Evolutionary conservation across 495 filamentous ascomycete species (phyloP), one percentile per base, ranked within the genome.

Genomic region (Xylaria nigripes): DNA sequence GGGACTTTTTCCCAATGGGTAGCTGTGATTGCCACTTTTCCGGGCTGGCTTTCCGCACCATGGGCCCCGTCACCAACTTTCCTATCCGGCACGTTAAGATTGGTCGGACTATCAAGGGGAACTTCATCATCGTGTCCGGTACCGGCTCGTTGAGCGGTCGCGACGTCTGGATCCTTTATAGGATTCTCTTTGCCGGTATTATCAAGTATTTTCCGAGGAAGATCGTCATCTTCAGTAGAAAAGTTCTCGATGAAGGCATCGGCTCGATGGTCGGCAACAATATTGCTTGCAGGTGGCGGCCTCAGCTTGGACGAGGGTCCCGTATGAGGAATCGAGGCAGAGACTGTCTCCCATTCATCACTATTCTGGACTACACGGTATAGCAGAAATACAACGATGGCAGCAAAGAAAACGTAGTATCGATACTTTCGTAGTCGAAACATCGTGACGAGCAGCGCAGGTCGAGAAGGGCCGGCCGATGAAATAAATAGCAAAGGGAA

Each of bases 351-450:
- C 71, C 73, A 76, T 64, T 72, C 64, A 21, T 64, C 55, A 59
- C 66, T 78, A 52, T 70, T 79, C 62, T 62, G 67, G 58, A 63
- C 72, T 48, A 87, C 84, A 64, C 88, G 81, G 59, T 88, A 78
- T 19, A 92, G 68, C 15, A 82, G 70, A 41, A 90, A 69, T 25
- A 85, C 68, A 46, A 84, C 68, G 45, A 87, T 66, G 47, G 81
- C 76, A 44, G 87, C 82, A 63, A 87, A 85, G 59, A 87, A 69
- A 45, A 90, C 64, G 56, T 88, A 85, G 45, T 85, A 74, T 50
- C 89, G 83, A 62, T 89, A 92, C 69, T 88, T 78, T 48, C 89
- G 84, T 58, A 86, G 68, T 36, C 87, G 85, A 53, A 87, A 72
- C 89, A 93, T 91, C 45, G 59, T 71, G 66, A 32, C 9, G 42